Percentiles rank a stretch among this genome's conserved stretches.
These are phyloP conservation scores for Verticillium nubilum DNA, from an alignment of 2,329 filamentous ascomycete species.

Conservation along the genomic window DNA sequence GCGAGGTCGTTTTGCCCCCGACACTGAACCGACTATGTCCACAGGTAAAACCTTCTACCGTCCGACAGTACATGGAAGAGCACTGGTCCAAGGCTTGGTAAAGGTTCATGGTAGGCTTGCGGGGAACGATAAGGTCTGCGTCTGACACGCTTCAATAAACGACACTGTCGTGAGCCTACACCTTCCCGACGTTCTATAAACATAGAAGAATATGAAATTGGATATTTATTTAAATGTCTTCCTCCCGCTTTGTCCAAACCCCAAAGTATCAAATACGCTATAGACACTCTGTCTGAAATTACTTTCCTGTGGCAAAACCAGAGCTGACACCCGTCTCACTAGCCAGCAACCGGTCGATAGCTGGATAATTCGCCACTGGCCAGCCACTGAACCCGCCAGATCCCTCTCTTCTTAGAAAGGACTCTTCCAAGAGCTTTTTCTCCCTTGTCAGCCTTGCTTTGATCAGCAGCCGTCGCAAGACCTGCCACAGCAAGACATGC, in stretches of 20 bases:
- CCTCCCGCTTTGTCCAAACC: no score
- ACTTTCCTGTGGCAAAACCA: no score
- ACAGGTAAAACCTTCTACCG: neutral
- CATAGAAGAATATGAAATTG: no score
- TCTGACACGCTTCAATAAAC: no score
- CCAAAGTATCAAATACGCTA: no score
- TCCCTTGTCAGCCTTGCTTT: neutral
- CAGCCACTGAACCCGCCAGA: neutral
- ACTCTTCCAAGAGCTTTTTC: neutral
- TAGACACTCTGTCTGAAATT: no score
- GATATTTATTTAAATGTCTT: no score
- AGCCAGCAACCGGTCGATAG: neutral
- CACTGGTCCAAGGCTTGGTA: neutral
- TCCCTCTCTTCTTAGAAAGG: neutral
- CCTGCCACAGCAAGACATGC: conserved; percentile 1
- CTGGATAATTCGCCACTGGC: neutral
- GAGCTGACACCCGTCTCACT: neutral
- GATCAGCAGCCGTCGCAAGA: neutral
- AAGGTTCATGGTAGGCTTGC: no score
- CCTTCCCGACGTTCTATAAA: no score
- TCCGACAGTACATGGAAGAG: conserved; percentile 1
- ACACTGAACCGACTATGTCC: neutral
- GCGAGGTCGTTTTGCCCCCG: neutral
- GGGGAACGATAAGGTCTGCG: no score
- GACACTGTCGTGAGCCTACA: no score